Evolutionary conservation across 805 yeast species (phyloP).

Genomic region (Candida sithepensis): DNA sequence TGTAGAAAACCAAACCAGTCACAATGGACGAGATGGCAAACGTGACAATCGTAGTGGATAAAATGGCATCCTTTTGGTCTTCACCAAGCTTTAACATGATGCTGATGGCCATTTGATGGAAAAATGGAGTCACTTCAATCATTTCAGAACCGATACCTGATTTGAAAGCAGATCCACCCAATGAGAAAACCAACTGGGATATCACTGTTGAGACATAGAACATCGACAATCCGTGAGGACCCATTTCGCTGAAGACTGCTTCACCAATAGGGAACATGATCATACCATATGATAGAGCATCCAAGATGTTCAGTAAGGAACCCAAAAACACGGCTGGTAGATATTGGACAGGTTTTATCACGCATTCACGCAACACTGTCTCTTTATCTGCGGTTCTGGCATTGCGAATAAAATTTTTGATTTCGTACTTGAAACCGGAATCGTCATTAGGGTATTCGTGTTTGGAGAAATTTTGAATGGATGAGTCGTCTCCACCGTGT

Average conservation of each 20-base stretch:
- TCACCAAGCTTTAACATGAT: constrained; percentile 55
- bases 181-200: constrained; percentile 81
- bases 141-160: constrained; percentile 96
- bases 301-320: constrained; percentile 77
- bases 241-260: constrained; percentile 69
- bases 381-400: constrained; percentile 17
- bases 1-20: constrained; percentile 78
- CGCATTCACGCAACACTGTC: constrained; percentile 21
- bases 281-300: constrained; percentile 96
- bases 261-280: constrained; percentile 91
- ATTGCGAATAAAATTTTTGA: constrained; percentile 1
- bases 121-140: constrained; percentile 99
- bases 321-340: constrained; percentile 87
- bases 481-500: background rate
- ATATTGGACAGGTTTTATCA: constrained; percentile 41
- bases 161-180: constrained; percentile 87
- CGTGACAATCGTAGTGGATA: constrained; percentile 84
- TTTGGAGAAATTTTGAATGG: background rate
- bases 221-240: constrained; percentile 89
- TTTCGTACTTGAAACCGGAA: constrained; percentile 1
- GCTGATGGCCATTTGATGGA: constrained; percentile 87
- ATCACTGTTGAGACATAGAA: constrained; percentile 90
- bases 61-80: constrained; percentile 41
- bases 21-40: constrained; percentile 79
- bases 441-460: background rate